These are phyloP conservation scores for Immersiporthe knoxdaviesiana DNA, from an alignment of 2,329 filamentous ascomycete genomes.

Conservation along the genomic window DNA sequence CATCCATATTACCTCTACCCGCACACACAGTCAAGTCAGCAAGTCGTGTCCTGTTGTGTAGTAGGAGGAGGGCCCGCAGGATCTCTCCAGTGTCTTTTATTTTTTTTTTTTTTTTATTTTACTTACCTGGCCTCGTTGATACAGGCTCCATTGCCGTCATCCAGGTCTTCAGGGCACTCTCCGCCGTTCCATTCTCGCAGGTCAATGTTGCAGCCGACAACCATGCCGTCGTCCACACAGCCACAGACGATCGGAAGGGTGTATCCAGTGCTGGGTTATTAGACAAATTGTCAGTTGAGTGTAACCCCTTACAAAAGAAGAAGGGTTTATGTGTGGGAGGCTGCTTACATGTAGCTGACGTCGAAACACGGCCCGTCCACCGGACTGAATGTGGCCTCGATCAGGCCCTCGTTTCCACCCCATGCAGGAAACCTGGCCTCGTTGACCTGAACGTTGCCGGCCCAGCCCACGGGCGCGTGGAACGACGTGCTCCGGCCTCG, in stretches of 20 bases:
- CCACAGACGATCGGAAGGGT: slow-evolving; percentile 9
- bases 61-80: too few species aligned
- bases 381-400: neutral
- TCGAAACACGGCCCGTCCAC: neutral
- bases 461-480: neutral
- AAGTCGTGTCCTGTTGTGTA: neutral
- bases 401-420: neutral
- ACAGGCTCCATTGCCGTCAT: neutral
- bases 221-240: neutral
- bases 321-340: too few species aligned
- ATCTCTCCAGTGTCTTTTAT: neutral
- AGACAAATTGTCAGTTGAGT: neutral
- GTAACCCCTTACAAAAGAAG: neutral
- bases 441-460: neutral
- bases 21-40: neutral
- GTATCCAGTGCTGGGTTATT: neutral
- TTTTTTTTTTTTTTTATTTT: too few species aligned
- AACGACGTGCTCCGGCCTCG: neutral
- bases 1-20: neutral
- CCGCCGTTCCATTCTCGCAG: neutral
- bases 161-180: neutral
- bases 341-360: slow-evolving; percentile 6
- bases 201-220: neutral
- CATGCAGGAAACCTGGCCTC: neutral
- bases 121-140: slow-evolving; percentile 4